Evolutionary conservation across 2,329 filamentous ascomycete genomes (phyloP).

Genomic region (Apiospora koreana): DNA sequence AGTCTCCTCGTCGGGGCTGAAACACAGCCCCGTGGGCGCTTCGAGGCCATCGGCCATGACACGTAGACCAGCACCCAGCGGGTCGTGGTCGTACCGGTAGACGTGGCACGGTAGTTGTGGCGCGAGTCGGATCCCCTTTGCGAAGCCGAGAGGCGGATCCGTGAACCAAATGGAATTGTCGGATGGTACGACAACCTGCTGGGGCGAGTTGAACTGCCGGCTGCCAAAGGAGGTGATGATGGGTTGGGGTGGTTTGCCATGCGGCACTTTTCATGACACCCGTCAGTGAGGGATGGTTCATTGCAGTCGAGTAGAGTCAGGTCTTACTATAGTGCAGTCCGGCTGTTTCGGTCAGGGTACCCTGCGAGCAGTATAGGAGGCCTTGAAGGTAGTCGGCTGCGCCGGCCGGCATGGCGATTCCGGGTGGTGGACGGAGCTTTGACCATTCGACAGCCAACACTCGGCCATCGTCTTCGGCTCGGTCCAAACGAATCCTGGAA

Average conservation of each 20-base stretch:
- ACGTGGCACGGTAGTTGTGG: conserved; percentile 49
- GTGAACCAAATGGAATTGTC: conserved; percentile 52
- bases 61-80: conserved; percentile 39
- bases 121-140: conserved; percentile 43
- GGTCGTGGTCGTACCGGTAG: conserved; percentile 46
- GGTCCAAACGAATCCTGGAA: conserved; percentile 36
- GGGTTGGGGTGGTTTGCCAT: conserved; percentile 31
- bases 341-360: conserved; percentile 27
- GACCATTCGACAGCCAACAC: conserved; percentile 38
- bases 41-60: conserved; percentile 49
- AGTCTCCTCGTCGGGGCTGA: conserved; percentile 38
- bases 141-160: conserved; percentile 45
- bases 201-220: conserved; percentile 48
- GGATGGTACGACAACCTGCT: conserved; percentile 42
- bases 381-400: conserved; percentile 42
- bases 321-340: conserved; percentile 29
- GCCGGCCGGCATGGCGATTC: conserved; percentile 46
- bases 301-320: neutral
- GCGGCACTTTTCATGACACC: conserved; percentile 25
- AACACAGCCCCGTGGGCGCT: conserved; percentile 42
- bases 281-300: neutral
- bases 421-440: conserved; percentile 43
- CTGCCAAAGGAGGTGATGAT: conserved; percentile 46
- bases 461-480: conserved; percentile 25
- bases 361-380: conserved; percentile 45